phyloP scores from a whole-genome alignment of 2,329 filamentous ascomycete species.

The Xenosphaeropsis pyriputrescens region DNA sequence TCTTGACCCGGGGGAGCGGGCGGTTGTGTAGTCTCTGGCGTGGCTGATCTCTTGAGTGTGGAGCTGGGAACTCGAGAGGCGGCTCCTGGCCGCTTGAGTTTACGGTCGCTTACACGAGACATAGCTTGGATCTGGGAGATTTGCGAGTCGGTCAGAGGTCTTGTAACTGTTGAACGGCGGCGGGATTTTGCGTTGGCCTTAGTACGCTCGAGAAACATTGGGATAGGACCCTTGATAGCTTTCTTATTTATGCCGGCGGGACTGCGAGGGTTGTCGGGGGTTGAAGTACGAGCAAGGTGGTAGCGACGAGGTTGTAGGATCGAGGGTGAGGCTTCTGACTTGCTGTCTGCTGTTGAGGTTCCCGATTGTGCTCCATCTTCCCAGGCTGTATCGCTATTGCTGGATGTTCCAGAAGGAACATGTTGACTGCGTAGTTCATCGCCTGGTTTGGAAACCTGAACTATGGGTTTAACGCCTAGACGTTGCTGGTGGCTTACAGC shows the following conservation, averaged over 20 bases:
- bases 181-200: conserved; percentile 7
- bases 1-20: conserved; percentile 19
- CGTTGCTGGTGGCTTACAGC: not conserved
- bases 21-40: conserved; percentile 11
- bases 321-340: not conserved
- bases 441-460: conserved; percentile 1
- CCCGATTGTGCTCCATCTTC: not conserved
- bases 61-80: conserved; percentile 1
- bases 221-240: conserved; percentile 6
- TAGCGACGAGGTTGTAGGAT: conserved; percentile 30
- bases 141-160: conserved; percentile 6
- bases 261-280: not conserved
- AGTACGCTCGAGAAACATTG: conserved; percentile 41
- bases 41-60: conserved; percentile 1
- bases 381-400: not conserved
- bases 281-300: conserved; percentile 33
- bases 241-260: conserved; percentile 4
- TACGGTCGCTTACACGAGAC: not conserved
- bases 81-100: not conserved
- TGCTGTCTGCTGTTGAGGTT: not conserved
- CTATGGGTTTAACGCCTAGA: not conserved
- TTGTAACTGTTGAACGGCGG: conserved; percentile 14
- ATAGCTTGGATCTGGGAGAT: conserved; percentile 1
- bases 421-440: not conserved
- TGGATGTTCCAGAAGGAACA: not conserved